Base-by-base conservation (phyloP, 176 grass and related monocot species). In the Phoenix dactylifera region DNA sequence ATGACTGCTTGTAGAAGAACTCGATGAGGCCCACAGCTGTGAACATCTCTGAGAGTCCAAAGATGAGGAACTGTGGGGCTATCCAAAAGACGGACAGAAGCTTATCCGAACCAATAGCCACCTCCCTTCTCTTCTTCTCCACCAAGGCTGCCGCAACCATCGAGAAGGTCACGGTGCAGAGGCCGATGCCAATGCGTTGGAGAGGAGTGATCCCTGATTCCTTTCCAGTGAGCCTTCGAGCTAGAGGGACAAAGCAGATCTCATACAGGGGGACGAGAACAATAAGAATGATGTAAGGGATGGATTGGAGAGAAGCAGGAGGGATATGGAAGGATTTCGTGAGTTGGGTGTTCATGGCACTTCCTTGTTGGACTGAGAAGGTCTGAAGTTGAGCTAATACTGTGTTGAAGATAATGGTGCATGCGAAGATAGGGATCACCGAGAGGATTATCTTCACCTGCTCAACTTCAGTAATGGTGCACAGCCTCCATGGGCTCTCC, bases 351-450 rank as follows among this genome's bases (percentile, higher is more conserved):
- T 68, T 18, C 65, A 68, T 68, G 52, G 28, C 26, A 26, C 52
- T 68, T 39, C 65, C 65, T 57, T 68, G 65, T 25, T 68, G 65
- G 18, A 68, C 65, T 7, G 65, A 68, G 65, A 68, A 68, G 18
- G 65, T 68, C 26, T 68, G 65, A 28, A 68, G 52, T 52, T 68
- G 65, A 7, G 65, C 65, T 4, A 68, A 6, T 18, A 68, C 22
- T 9, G 65, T 68, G 65, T 68, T 68, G 52, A 68, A 68, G 65
- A 68, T 68, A 7, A 68, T 68, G 52, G 65, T 68, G 28, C 65
- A 68, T 3, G 65, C 52, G 4, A 68, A 68, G 17, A 68, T 48
- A 3, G 65, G 65, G 26, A 68, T 24, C 7, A 68, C 65, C 0
- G 65, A 68, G 18, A 68, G 18, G 9, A 68, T 15, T 25, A 68